These are phyloP conservation scores for Pseudogymnoascus sp. DNA, from an alignment of 2,329 filamentous ascomycete genomes.

Conservation along the genomic window DNA sequence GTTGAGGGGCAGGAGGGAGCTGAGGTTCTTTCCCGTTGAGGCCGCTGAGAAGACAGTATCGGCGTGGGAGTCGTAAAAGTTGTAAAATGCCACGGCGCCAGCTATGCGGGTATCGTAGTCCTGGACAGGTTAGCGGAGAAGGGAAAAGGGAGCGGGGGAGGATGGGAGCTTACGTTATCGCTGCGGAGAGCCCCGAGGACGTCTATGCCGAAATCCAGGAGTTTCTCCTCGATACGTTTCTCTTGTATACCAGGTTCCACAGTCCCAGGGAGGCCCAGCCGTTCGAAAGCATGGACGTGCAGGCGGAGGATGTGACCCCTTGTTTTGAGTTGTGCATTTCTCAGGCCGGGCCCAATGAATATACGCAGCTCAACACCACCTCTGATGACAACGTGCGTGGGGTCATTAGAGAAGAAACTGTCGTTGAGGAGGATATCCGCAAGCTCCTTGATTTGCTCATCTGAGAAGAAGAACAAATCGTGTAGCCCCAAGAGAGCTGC, in stretches of 20 bases:
- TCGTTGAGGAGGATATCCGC: neutral
- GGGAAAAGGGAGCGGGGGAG: neutral
- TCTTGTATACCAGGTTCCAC: neutral
- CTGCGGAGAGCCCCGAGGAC: neutral
- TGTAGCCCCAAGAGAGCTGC: neutral
- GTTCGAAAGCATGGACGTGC: neutral
- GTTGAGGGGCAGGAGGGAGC: conserved; percentile 47
- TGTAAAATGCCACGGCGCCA: conserved; percentile 47
- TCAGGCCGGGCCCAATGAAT: neutral
- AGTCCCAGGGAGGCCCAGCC: neutral
- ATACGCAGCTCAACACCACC: neutral
- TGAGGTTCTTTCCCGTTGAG: conserved; percentile 21
- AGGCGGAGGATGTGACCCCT: neutral
- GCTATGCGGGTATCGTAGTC: conserved; percentile 60
- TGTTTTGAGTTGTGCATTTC: conserved; percentile 1
- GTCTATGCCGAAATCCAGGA: neutral
- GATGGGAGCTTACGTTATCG: neutral
- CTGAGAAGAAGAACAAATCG: conserved; percentile 26
- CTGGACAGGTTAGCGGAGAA: conserved; percentile 29
- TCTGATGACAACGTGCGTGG: neutral
- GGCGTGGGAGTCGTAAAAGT: conserved; percentile 36
- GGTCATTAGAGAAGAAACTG: neutral
- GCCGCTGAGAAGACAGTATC: conserved; percentile 21
- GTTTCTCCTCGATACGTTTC: neutral
- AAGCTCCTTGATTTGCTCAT: conserved; percentile 31